Evolutionary conservation across 2,329 filamentous ascomycete genomes (phyloP).

Genomic region (Venturia nashicola): DNA sequence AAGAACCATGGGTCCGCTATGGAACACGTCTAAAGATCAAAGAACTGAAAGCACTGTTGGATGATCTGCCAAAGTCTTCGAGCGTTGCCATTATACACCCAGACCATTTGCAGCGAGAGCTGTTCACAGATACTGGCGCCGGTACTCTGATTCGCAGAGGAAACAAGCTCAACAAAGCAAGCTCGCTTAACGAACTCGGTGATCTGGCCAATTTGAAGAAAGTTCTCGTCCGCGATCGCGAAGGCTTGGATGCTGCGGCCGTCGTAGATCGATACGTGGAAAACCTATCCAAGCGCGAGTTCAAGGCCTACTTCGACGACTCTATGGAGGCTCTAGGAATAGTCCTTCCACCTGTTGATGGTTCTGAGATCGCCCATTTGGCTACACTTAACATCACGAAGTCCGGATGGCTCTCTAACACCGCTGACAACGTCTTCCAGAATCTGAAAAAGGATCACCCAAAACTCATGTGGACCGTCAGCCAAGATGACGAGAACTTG

Average conservation of each 20-base stretch:
- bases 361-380: conserved; percentile 63
- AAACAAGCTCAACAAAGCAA: conserved; percentile 71
- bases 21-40: conserved; percentile 94
- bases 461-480: conserved; percentile 91
- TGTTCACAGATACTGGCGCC: conserved; percentile 91
- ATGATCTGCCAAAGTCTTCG: conserved; percentile 77
- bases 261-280: conserved; percentile 82
- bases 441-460: conserved; percentile 89
- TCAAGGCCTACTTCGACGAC: conserved; percentile 92
- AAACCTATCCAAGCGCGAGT: conserved; percentile 61
- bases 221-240: conserved; percentile 68
- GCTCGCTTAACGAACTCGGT: conserved; percentile 59
- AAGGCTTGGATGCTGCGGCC: conserved; percentile 67
- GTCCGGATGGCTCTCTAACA: conserved; percentile 85
- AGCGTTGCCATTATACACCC: conserved; percentile 97
- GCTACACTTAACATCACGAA: conserved; percentile 90
- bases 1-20: conserved; percentile 87
- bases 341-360: conserved; percentile 60
- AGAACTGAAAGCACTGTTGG: conserved; percentile 89
- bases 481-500: conserved; percentile 88
- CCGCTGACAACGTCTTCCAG: conserved; percentile 89
- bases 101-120: conserved; percentile 86
- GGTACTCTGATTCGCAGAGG: conserved; percentile 87
- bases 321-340: conserved; percentile 86
- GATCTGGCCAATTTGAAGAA: conserved; percentile 68